phyloP scores from a whole-genome alignment of 306 rosid genomes.

The Fragaria vesca region DNA sequence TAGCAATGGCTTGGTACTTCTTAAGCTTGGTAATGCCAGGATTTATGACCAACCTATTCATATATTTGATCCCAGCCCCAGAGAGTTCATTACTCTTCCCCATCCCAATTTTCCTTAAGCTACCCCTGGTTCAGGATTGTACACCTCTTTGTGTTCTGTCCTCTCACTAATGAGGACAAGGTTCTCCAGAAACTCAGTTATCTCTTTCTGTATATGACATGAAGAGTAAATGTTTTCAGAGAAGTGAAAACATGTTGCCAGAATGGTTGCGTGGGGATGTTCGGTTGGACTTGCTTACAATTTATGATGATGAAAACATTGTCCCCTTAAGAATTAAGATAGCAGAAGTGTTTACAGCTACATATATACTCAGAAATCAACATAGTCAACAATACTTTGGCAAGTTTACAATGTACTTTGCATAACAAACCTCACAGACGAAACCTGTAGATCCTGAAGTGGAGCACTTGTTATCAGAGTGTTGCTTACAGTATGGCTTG shows the following conservation, averaged over 20 bases:
- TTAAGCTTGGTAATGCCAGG: not conserved
- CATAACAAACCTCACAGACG: constrained; percentile 56
- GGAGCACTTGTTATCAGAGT: constrained; percentile 32
- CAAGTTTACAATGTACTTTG: constrained; percentile 29
- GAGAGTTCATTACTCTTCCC: not conserved
- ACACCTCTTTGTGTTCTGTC: constrained; percentile 2
- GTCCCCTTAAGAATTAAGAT: not conserved
- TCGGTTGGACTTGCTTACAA: not conserved
- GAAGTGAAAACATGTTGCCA: not conserved
- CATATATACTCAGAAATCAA: constrained; percentile 12
- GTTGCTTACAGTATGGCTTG: constrained; percentile 73
- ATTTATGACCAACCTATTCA: not conserved
- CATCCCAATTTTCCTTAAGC: not conserved
- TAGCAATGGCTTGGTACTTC: not conserved
- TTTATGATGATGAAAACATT: not conserved
- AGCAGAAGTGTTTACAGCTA: not conserved
- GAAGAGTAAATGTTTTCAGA: not conserved
- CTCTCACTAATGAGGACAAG: not conserved
- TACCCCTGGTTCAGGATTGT: not conserved
- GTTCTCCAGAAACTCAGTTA: not conserved
- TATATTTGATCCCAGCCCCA: not conserved
- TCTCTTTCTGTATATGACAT: not conserved
- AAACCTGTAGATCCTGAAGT: constrained; percentile 39
- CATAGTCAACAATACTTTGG: constrained; percentile 25
- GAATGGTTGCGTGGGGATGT: not conserved